Percentiles rank a stretch among this genome's conserved stretches.
Evolutionary conservation across 495 filamentous ascomycete genomes (phyloP).

Genomic region (Penicillium canescens): DNA sequence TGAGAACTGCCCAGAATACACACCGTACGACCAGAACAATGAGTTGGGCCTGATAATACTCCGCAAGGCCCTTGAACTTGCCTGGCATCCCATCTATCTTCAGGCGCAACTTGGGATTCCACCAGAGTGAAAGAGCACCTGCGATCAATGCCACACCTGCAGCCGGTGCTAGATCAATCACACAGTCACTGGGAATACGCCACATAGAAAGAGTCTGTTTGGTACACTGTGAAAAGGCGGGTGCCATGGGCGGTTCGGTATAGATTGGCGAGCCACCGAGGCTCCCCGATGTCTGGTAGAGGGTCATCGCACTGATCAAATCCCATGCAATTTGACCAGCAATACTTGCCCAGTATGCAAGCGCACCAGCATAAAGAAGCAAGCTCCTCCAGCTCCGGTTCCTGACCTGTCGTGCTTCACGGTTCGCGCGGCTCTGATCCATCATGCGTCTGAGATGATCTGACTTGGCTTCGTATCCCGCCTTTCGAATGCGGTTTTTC

Average conservation of each 20-base stretch:
- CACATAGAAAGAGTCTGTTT: slow-evolving; percentile 20
- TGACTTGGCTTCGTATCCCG: slow-evolving; percentile 76
- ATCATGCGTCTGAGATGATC: slow-evolving; percentile 74
- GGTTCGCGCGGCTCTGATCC: slow-evolving; percentile 57
- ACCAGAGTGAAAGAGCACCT: slow-evolving; percentile 65
- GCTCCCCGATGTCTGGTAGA: slow-evolving; percentile 11
- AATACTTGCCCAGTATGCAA: slow-evolving; percentile 54
- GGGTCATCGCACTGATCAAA: slow-evolving; percentile 28
- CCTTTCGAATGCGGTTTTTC: slow-evolving; percentile 59
- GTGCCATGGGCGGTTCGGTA: background rate
- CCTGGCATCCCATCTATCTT: slow-evolving; percentile 62
- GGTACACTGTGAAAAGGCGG: slow-evolving; percentile 28
- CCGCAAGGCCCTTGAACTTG: slow-evolving; percentile 61
- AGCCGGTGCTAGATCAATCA: slow-evolving; percentile 33
- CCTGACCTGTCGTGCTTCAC: slow-evolving; percentile 38
- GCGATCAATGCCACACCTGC: slow-evolving; percentile 50
- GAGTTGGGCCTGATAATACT: slow-evolving; percentile 70
- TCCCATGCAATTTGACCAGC: slow-evolving; percentile 47
- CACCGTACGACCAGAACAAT: slow-evolving; percentile 60
- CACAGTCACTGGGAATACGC: slow-evolving; percentile 27
- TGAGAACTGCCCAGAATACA: slow-evolving; percentile 51
- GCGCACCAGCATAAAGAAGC: slow-evolving; percentile 46
- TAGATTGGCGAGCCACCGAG: background rate
- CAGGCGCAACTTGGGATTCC: slow-evolving; percentile 71
- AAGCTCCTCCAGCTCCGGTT: slow-evolving; percentile 52